These are phyloP conservation scores for barrel medic (Medicago truncatula) DNA, from an alignment of 306 rosid species.

Conservation along the genomic window MtrunA17r5.0-ANR NC_053042.1:25149501-25150000, in stretches of 20 bases:
- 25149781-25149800: conserved; percentile 8
- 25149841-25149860: no score
- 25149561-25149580: conserved; percentile 5
- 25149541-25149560: not conserved
- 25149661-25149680: conserved; percentile 16
- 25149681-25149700: not conserved
- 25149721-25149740: conserved; percentile 13
- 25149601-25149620: not conserved
- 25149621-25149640: conserved; percentile 7
- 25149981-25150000: no score
- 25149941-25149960: no score
- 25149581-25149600: not conserved
- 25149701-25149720: conserved; percentile 4
- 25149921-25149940: not conserved
- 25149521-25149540: conserved; percentile 30
- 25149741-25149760: not conserved
- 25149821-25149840: not conserved
- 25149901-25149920: not conserved
- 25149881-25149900: not conserved
- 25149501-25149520: conserved; percentile 11
- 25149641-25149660: conserved; percentile 7
- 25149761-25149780: conserved; percentile 6
- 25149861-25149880: not conserved
- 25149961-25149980: no score
- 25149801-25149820: not conserved